phyloP scores from a whole-genome alignment of 2,329 filamentous ascomycete species.

The Paecilomyces sp. region DNA sequence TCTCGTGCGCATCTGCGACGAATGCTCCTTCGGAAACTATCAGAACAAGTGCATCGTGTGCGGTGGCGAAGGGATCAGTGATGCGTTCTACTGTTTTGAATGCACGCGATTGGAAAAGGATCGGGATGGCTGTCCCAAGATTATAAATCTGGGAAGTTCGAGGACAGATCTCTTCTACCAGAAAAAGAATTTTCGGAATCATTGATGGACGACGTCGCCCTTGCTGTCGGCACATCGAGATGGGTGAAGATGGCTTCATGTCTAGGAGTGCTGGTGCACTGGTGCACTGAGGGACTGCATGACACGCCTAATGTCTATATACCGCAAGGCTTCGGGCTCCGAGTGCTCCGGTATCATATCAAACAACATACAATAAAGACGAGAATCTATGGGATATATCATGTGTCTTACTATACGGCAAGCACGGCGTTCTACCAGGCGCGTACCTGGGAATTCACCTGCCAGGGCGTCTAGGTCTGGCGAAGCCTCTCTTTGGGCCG shows the following conservation, averaged over 20 bases:
- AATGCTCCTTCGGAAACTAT: slow-evolving; percentile 99
- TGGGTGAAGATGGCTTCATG: background rate
- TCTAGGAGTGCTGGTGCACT: background rate
- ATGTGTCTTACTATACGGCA: background rate
- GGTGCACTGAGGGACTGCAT: background rate
- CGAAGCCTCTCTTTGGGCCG: slow-evolving; percentile 47
- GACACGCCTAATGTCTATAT: background rate
- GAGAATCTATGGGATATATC: background rate
- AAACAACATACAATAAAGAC: background rate
- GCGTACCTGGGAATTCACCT: slow-evolving; percentile 22
- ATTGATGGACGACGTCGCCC: slow-evolving; percentile 19
- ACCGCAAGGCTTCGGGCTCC: background rate
- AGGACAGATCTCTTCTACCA: slow-evolving; percentile 84
- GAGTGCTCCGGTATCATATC: background rate
- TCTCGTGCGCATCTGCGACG: slow-evolving; percentile 96
- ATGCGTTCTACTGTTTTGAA: slow-evolving; percentile 99
- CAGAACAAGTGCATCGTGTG: slow-evolving; percentile 99
- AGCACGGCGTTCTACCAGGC: background rate
- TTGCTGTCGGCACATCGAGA: slow-evolving; percentile 1
- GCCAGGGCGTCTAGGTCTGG: slow-evolving; percentile 58
- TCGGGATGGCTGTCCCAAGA: slow-evolving; percentile 95
- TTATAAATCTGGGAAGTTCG: slow-evolving; percentile 94
- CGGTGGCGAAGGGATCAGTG: slow-evolving; percentile 94
- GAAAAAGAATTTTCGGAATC: slow-evolving; percentile 54
- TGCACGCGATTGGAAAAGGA: slow-evolving; percentile 96